Evolutionary conservation across 192 early-diverging fungal species (phyloP).

Genomic region (Gonapodya prolifera): DNA sequence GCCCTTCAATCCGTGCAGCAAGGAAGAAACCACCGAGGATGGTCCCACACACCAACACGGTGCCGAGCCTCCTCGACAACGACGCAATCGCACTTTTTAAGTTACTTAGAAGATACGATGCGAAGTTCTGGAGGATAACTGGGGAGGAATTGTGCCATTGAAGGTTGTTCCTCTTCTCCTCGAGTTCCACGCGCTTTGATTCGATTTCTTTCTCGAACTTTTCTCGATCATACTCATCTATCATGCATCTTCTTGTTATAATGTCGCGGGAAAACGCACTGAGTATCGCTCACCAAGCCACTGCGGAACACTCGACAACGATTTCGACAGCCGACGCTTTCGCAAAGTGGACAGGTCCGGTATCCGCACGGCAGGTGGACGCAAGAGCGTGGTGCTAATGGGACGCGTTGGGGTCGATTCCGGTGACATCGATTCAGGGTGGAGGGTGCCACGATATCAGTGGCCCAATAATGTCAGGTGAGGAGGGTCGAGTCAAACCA

Average conservation of each 20-base stretch:
- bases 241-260: no score
- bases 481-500: no score
- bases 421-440: no score
- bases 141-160: not conserved
- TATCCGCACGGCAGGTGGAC: not conserved
- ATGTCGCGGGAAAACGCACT: not conserved
- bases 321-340: not conserved
- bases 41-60: not conserved
- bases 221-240: not conserved
- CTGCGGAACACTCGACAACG: not conserved
- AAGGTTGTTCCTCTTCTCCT: not conserved
- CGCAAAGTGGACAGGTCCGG: not conserved
- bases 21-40: not conserved
- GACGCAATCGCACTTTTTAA: not conserved
- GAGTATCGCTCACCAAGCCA: not conserved
- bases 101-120: not conserved
- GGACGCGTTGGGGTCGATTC: not conserved
- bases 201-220: not conserved
- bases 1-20: not conserved
- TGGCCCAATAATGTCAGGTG: no score
- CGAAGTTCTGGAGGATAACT: not conserved
- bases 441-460: no score
- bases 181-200: not conserved
- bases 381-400: not conserved
- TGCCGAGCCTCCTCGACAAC: not conserved